Conservation (phyloP, 2,329 filamentous ascomycete species). For the Scopulariopsis brevicaulis region DNA sequence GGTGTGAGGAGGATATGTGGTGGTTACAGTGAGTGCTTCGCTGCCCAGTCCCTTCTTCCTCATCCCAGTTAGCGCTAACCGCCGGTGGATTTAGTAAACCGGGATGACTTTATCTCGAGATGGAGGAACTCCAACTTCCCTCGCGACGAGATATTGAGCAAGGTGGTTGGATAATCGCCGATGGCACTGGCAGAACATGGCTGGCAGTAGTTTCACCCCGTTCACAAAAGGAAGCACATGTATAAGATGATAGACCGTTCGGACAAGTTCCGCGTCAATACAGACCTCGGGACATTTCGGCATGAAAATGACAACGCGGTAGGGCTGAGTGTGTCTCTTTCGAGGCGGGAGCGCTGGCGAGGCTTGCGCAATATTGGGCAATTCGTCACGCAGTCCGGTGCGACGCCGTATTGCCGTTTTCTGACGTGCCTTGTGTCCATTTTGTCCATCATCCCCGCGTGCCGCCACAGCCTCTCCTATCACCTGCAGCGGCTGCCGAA, state of each 20-base stretch:
- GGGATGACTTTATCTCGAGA: conserved; percentile 70
- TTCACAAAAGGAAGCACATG: not conserved
- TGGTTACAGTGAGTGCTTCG: conserved; percentile 61
- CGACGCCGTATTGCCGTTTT: not conserved
- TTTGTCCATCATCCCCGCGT: not conserved
- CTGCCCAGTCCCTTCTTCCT: not conserved
- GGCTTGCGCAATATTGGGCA: not conserved
- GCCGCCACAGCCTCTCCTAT: not conserved
- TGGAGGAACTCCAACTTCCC: conserved; percentile 60
- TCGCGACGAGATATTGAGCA: conserved; percentile 24
- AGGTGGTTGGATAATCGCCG: conserved; percentile 7
- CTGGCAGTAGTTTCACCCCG: not conserved
- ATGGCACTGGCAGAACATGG: not conserved
- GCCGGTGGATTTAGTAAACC: conserved; percentile 43
- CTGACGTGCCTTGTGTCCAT: not conserved
- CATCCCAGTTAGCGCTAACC: not conserved
- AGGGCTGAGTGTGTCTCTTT: not conserved
- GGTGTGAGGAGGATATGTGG: conserved; percentile 84
- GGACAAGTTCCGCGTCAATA: not conserved
- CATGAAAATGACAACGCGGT: not conserved
- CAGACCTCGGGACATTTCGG: not conserved
- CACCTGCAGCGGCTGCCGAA: not conserved
- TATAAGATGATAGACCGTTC: not conserved
- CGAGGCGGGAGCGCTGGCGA: not conserved
- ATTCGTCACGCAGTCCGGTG: not conserved